Conservation (phyloP, 176 grass and related monocot genomes). For the Carex myosuroides region DNA sequence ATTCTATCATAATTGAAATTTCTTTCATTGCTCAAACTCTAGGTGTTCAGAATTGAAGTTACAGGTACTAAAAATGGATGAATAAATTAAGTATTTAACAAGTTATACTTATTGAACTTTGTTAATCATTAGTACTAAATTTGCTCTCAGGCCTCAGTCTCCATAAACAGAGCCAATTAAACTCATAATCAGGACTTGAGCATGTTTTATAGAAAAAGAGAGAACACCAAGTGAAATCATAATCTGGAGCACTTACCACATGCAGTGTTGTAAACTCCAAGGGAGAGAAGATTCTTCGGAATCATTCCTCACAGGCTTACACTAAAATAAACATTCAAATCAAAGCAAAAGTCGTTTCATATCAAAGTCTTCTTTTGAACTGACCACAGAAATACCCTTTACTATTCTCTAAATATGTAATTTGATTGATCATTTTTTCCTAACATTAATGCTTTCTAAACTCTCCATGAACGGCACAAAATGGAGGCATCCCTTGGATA, state of each 20-base stretch:
- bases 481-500: neutral
- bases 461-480: neutral
- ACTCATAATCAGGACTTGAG: too few species aligned
- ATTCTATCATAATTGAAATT: too few species aligned
- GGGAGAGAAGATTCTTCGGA: neutral
- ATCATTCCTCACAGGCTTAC: neutral
- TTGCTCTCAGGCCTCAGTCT: too few species aligned
- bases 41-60: too few species aligned
- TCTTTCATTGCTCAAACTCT: too few species aligned
- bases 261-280: neutral
- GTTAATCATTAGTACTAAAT: too few species aligned
- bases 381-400: conserved; percentile 13
- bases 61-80: too few species aligned
- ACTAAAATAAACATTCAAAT: conserved; percentile 1
- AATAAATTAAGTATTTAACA: too few species aligned
- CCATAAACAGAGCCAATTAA: too few species aligned
- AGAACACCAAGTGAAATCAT: neutral
- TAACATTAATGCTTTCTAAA: neutral
- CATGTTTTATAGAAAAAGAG: neutral
- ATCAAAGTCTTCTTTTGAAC: neutral
- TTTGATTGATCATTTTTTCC: neutral
- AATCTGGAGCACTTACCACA: neutral
- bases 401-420: neutral
- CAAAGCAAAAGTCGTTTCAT: conserved; percentile 16
- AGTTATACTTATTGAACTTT: too few species aligned